Conservation (phyloP, 148 eudicot genomes). For the Beta vulgaris region DNA sequence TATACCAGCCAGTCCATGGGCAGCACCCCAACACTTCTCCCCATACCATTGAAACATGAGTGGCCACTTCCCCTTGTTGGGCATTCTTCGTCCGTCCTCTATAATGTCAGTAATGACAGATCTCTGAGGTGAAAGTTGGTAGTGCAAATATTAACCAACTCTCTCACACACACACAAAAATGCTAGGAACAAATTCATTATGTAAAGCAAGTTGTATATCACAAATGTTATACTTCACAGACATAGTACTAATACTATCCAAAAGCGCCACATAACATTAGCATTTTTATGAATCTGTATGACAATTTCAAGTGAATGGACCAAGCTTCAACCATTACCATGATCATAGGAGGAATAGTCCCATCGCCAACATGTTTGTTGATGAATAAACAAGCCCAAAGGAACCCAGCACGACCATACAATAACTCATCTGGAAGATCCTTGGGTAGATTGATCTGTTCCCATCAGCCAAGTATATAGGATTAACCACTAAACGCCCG, state of each 20-base stretch:
- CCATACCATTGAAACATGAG: conserved; percentile 58
- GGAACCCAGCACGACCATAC: conserved; percentile 60
- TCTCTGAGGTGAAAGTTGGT: conserved; percentile 27
- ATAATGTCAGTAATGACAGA: conserved; percentile 39
- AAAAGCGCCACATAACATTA: neutral
- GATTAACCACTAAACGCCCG: neutral
- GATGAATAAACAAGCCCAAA: conserved; percentile 57
- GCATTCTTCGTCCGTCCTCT: conserved; percentile 42
- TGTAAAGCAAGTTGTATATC: neutral
- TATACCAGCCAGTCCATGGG: conserved; percentile 69
- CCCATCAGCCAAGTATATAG: neutral
- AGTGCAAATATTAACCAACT: neutral
- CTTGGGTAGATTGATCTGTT: conserved; percentile 38
- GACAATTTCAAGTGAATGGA: neutral
- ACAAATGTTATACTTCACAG: no score
- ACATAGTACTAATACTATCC: neutral
- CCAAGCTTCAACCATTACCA: conserved; percentile 30
- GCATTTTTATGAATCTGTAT: neutral
- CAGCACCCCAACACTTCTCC: conserved; percentile 58
- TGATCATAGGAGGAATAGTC: conserved; percentile 36
- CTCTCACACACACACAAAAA: neutral
- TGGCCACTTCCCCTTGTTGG: conserved; percentile 39
- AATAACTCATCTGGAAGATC: conserved; percentile 50
- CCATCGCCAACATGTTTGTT: conserved; percentile 53
- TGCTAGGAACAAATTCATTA: neutral